phyloP scores from a whole-genome alignment of 1,139 yeast genomes.

The Lodderomyces metapsilosis region DNA sequence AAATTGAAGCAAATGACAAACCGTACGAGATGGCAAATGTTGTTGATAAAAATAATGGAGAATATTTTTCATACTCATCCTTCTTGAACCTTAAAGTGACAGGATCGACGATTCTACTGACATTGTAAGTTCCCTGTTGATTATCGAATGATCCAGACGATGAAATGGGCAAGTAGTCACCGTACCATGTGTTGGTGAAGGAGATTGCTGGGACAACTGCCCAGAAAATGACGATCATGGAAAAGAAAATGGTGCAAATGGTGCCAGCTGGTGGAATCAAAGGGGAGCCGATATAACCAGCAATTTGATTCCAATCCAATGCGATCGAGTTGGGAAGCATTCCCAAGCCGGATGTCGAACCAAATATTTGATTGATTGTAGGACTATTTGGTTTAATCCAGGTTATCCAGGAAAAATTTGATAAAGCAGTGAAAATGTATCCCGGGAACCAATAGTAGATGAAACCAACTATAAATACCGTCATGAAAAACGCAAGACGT shows the following conservation, averaged over 20 bases:
- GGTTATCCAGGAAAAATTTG: constrained; percentile 37
- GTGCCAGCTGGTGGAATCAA: constrained; percentile 66
- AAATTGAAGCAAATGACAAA: constrained; percentile 59
- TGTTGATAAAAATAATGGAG: constrained; percentile 60
- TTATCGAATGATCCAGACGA: constrained; percentile 40
- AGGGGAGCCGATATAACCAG: constrained; percentile 62
- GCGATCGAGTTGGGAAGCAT: constrained; percentile 50
- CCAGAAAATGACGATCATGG: constrained; percentile 46
- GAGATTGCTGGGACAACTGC: constrained; percentile 41
- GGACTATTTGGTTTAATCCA: constrained; percentile 46
- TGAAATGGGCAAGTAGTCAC: constrained; percentile 44
- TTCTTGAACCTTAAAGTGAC: constrained; percentile 40
- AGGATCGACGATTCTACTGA: constrained; percentile 40
- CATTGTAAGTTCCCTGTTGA: constrained; percentile 33
- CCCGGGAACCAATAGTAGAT: constrained; percentile 47
- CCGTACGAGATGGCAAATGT: constrained; percentile 64
- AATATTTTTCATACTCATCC: constrained; percentile 44
- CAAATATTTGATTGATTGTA: constrained; percentile 61
- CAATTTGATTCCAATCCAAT: constrained; percentile 45
- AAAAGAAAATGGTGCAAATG: constrained; percentile 47
- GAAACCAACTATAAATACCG: constrained; percentile 28
- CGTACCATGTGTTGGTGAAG: constrained; percentile 43
- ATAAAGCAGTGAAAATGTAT: constrained; percentile 35
- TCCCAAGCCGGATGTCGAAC: constrained; percentile 59
- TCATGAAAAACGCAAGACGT: constrained; percentile 32